Evolutionary conservation across 768 basidiomycete species (phyloP), one percentile per base, ranked within the genome.

Genomic region (Rhizopogon salebrosus): DNA sequence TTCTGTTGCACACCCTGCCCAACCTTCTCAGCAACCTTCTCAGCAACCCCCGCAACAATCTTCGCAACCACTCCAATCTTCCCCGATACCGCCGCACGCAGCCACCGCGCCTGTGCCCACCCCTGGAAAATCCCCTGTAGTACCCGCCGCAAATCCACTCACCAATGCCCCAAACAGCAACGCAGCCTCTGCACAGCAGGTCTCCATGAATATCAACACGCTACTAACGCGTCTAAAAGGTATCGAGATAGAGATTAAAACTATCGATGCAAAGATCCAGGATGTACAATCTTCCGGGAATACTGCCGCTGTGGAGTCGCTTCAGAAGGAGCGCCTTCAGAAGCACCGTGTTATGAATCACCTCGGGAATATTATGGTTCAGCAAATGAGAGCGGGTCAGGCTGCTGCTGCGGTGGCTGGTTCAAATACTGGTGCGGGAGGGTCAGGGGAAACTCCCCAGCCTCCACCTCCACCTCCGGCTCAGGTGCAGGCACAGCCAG

Each of bases 171-270:
- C 58, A 36, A 39, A 39, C 41, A 18, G 40, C 22, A 38, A 38
- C 49, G 46, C 49, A 41, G 36, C 54, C 51, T n/a, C 49, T 23
- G 20, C 14, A 13, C 43, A 46, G 20, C 18, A 31, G 18, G 8
- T 5, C 1, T 20, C 29, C 1, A 1, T 54, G 16, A 69, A 27
- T 41, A 57, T 65, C 39, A 48, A 53, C 41, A 64, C 64, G 20
- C 23, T 66, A 54, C 39, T 65, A 51, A 68, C 64, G 13, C 61
- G 53, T 20, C 48, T 66, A 8, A 59, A 49, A 23, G 20, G 0
- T 4, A 14, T 62, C 2, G 66, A 68, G 0, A 54, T 7, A 29
- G 59, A 63, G 1, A 37, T 66, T 16, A n/a, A 6, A 5, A 4
- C 3, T 6, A 26, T 60, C 8, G 64, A 70, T 0, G 10, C 22